Percentiles rank a stretch among this genome's conserved stretches.
phyloP scores from a whole-genome alignment of 495 filamentous ascomycete genomes.

The Penicillium alfredii region DNA sequence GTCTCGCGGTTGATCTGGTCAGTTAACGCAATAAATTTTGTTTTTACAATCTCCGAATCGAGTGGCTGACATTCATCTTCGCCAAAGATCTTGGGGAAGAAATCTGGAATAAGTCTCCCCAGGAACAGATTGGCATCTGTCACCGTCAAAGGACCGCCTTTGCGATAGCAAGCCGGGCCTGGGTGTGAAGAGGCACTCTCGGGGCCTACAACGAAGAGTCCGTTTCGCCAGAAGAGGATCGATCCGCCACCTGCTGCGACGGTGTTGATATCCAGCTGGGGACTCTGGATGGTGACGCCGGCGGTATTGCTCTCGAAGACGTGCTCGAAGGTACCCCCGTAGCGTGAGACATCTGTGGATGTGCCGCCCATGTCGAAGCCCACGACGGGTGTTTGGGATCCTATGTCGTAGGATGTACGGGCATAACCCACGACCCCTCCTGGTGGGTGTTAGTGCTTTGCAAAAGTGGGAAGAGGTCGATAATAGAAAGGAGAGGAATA shows the following conservation, averaged over 20 bases:
- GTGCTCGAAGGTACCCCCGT: conserved; percentile 82
- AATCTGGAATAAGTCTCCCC: conserved; percentile 76
- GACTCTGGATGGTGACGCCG: conserved; percentile 85
- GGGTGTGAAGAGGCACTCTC: conserved; percentile 83
- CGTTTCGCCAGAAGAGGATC: conserved; percentile 76
- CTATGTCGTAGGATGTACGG: conserved; percentile 72
- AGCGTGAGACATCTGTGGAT: conserved; percentile 82
- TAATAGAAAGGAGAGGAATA: no score
- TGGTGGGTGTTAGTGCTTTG: conserved; percentile 44
- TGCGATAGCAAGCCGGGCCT: conserved; percentile 84
- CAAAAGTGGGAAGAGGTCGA: no score
- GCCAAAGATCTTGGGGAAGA: conserved; percentile 59
- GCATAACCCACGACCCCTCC: conserved; percentile 76
- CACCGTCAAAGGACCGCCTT: conserved; percentile 80
- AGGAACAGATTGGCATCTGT: conserved; percentile 87
- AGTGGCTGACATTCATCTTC: conserved; percentile 34
- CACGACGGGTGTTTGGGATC: conserved; percentile 77
- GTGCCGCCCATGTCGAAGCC: conserved; percentile 96
- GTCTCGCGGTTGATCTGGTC: conserved; percentile 62
- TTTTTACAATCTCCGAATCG: conserved; percentile 63
- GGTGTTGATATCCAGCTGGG: conserved; percentile 91
- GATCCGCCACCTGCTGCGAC: conserved; percentile 88
- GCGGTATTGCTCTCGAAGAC: conserved; percentile 92
- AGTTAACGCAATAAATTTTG: conserved; percentile 65
- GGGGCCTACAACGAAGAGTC: conserved; percentile 82